Conservation (phyloP, 2,329 filamentous ascomycete genomes). For the Aspergillus neotritici region DNA sequence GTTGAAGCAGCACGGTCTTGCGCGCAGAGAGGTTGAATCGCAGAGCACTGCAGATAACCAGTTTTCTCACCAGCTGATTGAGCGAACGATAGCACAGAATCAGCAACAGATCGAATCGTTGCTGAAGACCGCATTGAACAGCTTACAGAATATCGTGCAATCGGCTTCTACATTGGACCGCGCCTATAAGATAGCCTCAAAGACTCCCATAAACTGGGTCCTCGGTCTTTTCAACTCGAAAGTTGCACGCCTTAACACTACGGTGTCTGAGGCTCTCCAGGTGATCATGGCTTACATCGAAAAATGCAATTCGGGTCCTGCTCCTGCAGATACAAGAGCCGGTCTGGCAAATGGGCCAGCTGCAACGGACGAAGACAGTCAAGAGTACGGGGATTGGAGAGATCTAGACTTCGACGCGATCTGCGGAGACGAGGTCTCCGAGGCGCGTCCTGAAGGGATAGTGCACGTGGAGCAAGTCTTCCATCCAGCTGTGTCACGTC, state of each 20-base stretch:
- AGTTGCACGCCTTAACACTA: constrained; percentile 38
- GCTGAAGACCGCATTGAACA: constrained; percentile 48
- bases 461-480: constrained; percentile 39
- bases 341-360: constrained; percentile 15
- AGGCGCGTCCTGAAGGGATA: constrained; percentile 18
- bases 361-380: constrained; percentile 53
- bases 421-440: constrained; percentile 26
- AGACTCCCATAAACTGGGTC: constrained; percentile 41
- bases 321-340: constrained; percentile 8
- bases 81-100: constrained; percentile 51
- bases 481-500: constrained; percentile 46
- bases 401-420: constrained; percentile 44
- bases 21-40: constrained; percentile 54
- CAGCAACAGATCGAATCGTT: constrained; percentile 54
- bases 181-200: constrained; percentile 40
- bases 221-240: constrained; percentile 50
- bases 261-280: constrained; percentile 48
- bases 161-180: constrained; percentile 36
- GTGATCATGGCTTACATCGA: constrained; percentile 41
- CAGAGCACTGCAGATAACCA: constrained; percentile 38
- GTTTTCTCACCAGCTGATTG: constrained; percentile 45
- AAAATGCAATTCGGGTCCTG: constrained; percentile 22
- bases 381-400: constrained; percentile 58
- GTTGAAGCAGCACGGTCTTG: constrained; percentile 50
- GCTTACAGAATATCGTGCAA: constrained; percentile 47